A percentile compares a stretch with the other conserved stretches of the same genome.
Conservation (phyloP, 179 eudicot species). For the Pouteria campechiana region DNA sequence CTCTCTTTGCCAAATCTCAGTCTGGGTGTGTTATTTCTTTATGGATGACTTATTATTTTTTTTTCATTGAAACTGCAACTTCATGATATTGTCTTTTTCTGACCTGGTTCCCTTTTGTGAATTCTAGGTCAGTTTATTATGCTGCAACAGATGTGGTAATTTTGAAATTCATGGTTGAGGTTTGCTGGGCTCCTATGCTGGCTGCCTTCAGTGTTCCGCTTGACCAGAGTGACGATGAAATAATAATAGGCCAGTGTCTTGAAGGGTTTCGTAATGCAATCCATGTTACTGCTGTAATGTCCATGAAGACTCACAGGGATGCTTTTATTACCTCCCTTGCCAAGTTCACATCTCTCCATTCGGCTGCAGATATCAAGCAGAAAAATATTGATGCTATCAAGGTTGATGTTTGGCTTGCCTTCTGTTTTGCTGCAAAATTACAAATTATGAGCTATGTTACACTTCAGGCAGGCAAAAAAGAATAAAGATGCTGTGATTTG, state of each 20-base stretch:
- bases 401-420: constrained; percentile 30
- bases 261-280: constrained; percentile 90
- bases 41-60: neutral
- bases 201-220: constrained; percentile 99
- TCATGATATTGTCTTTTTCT: constrained; percentile 9
- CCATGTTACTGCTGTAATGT: constrained; percentile 96
- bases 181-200: constrained; percentile 99
- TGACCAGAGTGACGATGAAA: constrained; percentile 94
- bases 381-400: constrained; percentile 90
- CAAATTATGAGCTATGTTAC: no score
- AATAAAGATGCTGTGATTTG: no score
- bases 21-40: neutral
- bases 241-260: constrained; percentile 63
- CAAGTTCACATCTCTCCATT: constrained; percentile 92
- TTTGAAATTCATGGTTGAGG: constrained; percentile 95
- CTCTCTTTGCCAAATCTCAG: neutral
- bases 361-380: constrained; percentile 97
- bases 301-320: constrained; percentile 99
- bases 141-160: constrained; percentile 96
- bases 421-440: neutral
- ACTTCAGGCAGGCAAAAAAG: no score
- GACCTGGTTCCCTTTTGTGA: constrained; percentile 13
- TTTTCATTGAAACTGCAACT: neutral
- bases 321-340: constrained; percentile 94
- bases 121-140: constrained; percentile 94